These are phyloP conservation scores for Suzukiozyma palmioleophila DNA, from an alignment of 1,139 yeast genomes.

Conservation along the genomic window DNA sequence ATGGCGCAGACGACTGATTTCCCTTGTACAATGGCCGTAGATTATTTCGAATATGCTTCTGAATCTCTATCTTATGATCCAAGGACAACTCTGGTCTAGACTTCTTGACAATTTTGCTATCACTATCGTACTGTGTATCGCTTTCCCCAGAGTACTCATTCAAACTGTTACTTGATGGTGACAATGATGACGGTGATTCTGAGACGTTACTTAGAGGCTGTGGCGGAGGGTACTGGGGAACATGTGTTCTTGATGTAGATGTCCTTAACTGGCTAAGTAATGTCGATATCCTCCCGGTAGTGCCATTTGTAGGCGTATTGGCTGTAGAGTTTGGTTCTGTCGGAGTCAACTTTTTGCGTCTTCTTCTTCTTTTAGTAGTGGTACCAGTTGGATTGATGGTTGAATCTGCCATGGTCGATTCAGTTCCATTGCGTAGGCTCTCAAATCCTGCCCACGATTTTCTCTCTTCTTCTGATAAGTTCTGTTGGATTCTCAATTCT, in stretches of 20 bases:
- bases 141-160: conserved; percentile 8
- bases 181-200: conserved; percentile 10
- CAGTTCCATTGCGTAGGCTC: conserved; percentile 17
- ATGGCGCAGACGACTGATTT: not conserved
- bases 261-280: conserved; percentile 26
- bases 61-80: conserved; percentile 48
- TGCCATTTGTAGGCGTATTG: conserved; percentile 1
- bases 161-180: conserved; percentile 11
- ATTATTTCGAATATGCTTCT: conserved; percentile 46
- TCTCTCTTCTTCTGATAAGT: conserved; percentile 32
- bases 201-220: conserved; percentile 1
- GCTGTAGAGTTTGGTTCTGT: conserved; percentile 5
- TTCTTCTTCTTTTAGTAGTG: conserved; percentile 14
- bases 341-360: conserved; percentile 22
- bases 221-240: conserved; percentile 2
- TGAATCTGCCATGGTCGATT: not conserved
- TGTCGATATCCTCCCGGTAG: conserved; percentile 18
- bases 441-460: conserved; percentile 41
- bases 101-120: conserved; percentile 5
- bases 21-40: conserved; percentile 45
- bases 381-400: not conserved
- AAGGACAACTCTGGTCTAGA: conserved; percentile 22
- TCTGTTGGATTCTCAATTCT: conserved; percentile 28
- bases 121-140: conserved; percentile 9
- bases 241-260: conserved; percentile 7